phyloP scores from a whole-genome alignment of 2,329 filamentous ascomycete genomes.

The Nigrograna mackinnonii region DNA sequence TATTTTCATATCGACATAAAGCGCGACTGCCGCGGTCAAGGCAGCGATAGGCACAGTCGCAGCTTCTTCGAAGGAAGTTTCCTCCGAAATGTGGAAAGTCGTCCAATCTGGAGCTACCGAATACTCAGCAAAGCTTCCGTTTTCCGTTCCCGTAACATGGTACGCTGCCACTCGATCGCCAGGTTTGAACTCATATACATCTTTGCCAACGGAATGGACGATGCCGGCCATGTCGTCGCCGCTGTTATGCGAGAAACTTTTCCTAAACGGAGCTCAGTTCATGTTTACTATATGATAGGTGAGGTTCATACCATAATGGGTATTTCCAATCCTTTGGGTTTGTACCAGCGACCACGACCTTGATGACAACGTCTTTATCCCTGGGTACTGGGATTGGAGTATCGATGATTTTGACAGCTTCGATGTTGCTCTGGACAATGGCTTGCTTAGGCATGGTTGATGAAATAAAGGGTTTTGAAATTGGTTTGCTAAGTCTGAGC shows the following conservation, averaged over 20 bases:
- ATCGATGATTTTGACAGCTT: constrained; percentile 34
- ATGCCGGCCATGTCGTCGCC: constrained; percentile 59
- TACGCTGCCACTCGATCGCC: constrained; percentile 60
- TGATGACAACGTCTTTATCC: constrained; percentile 31
- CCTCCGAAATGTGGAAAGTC: constrained; percentile 56
- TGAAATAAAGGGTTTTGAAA: too few relatives aligned
- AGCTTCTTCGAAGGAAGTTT: constrained; percentile 53
- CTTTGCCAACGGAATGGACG: constrained; percentile 56
- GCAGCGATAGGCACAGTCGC: constrained; percentile 47
- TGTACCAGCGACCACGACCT: constrained; percentile 32
- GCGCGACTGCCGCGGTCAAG: constrained; percentile 46
- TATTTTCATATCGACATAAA: constrained; percentile 43
- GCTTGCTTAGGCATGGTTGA: constrained; percentile 1
- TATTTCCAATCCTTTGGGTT: constrained; percentile 52
- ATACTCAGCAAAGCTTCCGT: constrained; percentile 63
- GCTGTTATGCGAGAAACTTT: too few relatives aligned
- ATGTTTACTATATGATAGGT: too few relatives aligned
- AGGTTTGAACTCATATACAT: constrained; percentile 58
- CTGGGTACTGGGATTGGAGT: constrained; percentile 22
- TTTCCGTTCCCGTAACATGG: constrained; percentile 52
- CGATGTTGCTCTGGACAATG: not conserved
- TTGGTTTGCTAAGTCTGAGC: too few relatives aligned
- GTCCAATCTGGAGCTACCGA: constrained; percentile 57
- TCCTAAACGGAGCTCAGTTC: too few relatives aligned
- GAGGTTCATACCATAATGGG: too few relatives aligned